These are phyloP conservation scores for Penicillium cataractarum DNA, from an alignment of 495 filamentous ascomycete species.

Conservation along the genomic window DNA sequence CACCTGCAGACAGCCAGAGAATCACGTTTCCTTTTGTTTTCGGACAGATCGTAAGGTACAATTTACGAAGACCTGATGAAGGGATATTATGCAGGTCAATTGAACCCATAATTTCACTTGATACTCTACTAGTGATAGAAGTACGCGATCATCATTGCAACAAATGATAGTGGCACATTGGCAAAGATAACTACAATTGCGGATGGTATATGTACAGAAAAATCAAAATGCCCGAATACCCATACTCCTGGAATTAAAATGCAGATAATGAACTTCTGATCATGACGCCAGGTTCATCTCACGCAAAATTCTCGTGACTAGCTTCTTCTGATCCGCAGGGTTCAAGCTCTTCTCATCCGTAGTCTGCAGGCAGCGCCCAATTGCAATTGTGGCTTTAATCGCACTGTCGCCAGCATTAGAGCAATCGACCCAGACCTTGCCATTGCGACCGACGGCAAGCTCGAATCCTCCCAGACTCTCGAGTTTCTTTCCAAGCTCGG, in stretches of 20 bases:
- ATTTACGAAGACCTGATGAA: neutral
- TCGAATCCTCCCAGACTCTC: conserved; percentile 74
- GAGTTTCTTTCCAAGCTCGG: conserved; percentile 77
- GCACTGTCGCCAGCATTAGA: conserved; percentile 59
- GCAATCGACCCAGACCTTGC: conserved; percentile 84
- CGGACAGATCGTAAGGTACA: neutral
- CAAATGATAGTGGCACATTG: neutral
- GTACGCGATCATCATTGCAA: neutral
- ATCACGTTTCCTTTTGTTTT: neutral
- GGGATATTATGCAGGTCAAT: too few species aligned
- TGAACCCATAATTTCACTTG: too few species aligned
- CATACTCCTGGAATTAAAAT: conserved; percentile 20
- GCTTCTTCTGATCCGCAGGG: conserved; percentile 75
- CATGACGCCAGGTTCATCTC: conserved; percentile 48
- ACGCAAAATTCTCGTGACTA: conserved; percentile 70
- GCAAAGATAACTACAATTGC: conserved; percentile 12
- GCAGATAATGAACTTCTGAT: conserved; percentile 7
- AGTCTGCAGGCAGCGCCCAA: conserved; percentile 79
- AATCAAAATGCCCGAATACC: conserved; percentile 11
- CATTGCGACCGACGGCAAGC: conserved; percentile 92
- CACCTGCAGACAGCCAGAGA: neutral
- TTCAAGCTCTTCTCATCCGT: conserved; percentile 70
- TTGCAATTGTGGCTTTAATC: conserved; percentile 66
- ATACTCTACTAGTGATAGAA: neutral
- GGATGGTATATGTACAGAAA: conserved; percentile 19